These are phyloP conservation scores for Amanita pallidorosea DNA, from an alignment of 768 basidiomycete species.

Conservation along the genomic window DNA sequence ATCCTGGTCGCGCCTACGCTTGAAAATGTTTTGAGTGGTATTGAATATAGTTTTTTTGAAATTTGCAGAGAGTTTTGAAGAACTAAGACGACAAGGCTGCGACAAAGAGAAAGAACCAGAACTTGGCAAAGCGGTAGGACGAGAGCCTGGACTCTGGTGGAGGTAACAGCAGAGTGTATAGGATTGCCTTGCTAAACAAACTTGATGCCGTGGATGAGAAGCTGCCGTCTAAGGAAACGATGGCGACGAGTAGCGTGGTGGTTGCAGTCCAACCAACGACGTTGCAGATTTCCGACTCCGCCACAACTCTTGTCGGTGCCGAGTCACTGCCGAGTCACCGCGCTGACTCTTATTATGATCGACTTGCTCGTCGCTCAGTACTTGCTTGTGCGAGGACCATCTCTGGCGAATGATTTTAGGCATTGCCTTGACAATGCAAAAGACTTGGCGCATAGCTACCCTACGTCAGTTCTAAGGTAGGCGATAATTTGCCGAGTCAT, in stretches of 20 bases:
- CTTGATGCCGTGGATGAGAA: constrained; percentile 14
- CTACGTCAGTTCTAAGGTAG: too few species aligned
- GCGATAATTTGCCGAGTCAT: too few species aligned
- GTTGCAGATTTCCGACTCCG: constrained; percentile 30
- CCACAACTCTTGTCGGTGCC: constrained; percentile 27
- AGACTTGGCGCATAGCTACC: too few species aligned
- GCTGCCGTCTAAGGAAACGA: constrained; percentile 16
- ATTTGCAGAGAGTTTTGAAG: constrained; percentile 21
- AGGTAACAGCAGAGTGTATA: constrained; percentile 8
- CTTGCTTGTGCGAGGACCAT: too few species aligned
- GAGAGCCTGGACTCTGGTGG: constrained; percentile 14
- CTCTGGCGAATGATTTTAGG: too few species aligned
- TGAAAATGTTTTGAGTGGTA: constrained; percentile 12
- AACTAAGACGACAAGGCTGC: constrained; percentile 13
- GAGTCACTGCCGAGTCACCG: constrained; percentile 7
- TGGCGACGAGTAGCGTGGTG: constrained; percentile 26
- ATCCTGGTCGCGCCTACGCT: constrained; percentile 15
- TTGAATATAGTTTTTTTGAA: constrained; percentile 17
- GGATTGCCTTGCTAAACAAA: background rate
- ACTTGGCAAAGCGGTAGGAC: constrained; percentile 17
- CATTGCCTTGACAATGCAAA: too few species aligned
- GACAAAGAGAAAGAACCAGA: constrained; percentile 14
- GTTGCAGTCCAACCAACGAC: constrained; percentile 39
- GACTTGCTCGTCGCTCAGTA: too few species aligned
- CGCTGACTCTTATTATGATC: too few species aligned